A percentile compares a stretch with the other conserved stretches of the same genome.
phyloP scores from a whole-genome alignment of 495 filamentous ascomycete genomes.

The Penicillium herquei region DNA sequence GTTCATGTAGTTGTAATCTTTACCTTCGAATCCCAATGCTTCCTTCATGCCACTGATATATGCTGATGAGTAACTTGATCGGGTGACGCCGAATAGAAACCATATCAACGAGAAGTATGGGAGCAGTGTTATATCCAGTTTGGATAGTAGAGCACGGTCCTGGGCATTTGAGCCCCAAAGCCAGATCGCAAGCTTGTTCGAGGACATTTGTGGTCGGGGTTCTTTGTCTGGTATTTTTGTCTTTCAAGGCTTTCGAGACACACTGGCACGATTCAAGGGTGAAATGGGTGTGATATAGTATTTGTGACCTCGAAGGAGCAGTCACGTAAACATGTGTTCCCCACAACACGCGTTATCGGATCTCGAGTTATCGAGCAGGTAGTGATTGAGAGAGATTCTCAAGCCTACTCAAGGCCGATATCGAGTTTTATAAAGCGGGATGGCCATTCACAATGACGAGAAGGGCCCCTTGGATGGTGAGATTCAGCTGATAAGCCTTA shows the following conservation, averaged over 20 bases:
- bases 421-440: neutral
- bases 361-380: neutral
- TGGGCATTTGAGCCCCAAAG: slow-evolving; percentile 29
- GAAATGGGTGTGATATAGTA: neutral
- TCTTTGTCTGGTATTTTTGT: neutral
- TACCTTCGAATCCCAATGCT: slow-evolving; percentile 32
- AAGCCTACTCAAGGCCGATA: too few species aligned
- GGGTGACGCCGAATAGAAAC: slow-evolving; percentile 37
- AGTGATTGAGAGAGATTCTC: neutral
- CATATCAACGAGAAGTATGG: slow-evolving; percentile 38
- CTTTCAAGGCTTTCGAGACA: neutral
- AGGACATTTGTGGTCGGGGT: slow-evolving; percentile 3
- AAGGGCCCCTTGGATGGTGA: neutral
- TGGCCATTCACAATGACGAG: neutral
- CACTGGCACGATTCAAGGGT: neutral
- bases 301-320: neutral
- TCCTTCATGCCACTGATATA: slow-evolving; percentile 42
- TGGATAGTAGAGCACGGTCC: slow-evolving; percentile 29
- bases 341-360: neutral
- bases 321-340: too few species aligned
- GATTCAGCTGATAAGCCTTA: neutral
- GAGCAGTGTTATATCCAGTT: slow-evolving; percentile 31
- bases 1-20: slow-evolving; percentile 40
- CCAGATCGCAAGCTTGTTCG: slow-evolving; percentile 20
- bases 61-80: slow-evolving; percentile 37